Evolutionary conservation across 1,284 basidiomycete genomes (phyloP).

Genomic region (Austropuccinia psidii): DNA sequence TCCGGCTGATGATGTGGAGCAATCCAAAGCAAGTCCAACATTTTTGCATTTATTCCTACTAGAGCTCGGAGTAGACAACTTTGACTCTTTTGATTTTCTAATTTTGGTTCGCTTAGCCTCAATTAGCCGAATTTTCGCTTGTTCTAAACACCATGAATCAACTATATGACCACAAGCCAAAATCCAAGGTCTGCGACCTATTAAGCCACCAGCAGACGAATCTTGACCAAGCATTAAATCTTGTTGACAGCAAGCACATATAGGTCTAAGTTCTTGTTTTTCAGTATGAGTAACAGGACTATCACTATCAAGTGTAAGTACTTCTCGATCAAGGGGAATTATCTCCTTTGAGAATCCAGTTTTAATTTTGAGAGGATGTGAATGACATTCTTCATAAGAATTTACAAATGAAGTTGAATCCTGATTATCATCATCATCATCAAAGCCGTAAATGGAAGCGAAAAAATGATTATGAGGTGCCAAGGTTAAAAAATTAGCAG

Average conservation of each 20-base stretch:
- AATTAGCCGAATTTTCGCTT: background rate
- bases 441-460: background rate
- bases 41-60: background rate
- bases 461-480: background rate
- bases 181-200: slow-evolving; percentile 30
- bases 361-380: slow-evolving; percentile 31
- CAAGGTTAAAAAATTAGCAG: background rate
- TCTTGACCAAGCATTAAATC: slow-evolving; percentile 14
- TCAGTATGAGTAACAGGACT: background rate
- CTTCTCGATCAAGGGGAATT: slow-evolving; percentile 31
- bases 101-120: background rate
- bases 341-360: slow-evolving; percentile 29
- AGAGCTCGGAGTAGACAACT: background rate
- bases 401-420: background rate
- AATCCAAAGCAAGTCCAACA: background rate
- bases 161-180: slow-evolving; percentile 35
- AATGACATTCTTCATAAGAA: background rate
- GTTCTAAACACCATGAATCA: slow-evolving; percentile 28
- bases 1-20: background rate
- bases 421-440: background rate
- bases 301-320: slow-evolving; percentile 19
- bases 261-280: slow-evolving; percentile 15
- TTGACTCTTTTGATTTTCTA: background rate
- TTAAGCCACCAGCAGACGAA: background rate
- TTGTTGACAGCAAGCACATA: slow-evolving; percentile 23